Conservation (phyloP, 1,284 basidiomycete genomes). For the Xerocomus nothofagi region DNA sequence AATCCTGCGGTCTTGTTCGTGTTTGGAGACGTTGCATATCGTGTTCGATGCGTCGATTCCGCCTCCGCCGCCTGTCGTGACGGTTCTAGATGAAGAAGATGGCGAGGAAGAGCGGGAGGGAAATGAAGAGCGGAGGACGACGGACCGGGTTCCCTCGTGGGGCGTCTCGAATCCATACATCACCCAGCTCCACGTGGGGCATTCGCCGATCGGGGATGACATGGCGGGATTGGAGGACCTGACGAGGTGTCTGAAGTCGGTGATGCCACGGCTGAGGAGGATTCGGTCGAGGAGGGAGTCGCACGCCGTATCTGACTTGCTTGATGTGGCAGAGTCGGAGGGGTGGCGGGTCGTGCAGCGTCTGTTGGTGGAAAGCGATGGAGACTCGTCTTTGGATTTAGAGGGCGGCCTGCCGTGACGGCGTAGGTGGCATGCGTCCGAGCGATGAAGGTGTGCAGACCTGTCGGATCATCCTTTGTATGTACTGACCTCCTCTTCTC, state of each 20-base stretch:
- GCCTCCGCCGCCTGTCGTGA: background rate
- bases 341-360: background rate
- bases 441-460: background rate
- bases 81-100: background rate
- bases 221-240: background rate
- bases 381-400: too few relatives aligned
- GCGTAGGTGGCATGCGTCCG: background rate
- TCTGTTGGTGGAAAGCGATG: background rate
- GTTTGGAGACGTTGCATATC: slow-evolving; percentile 7
- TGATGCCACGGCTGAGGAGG: slow-evolving; percentile 12
- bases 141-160: background rate
- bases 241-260: slow-evolving; percentile 3
- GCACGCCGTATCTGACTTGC: background rate
- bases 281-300: slow-evolving; percentile 2
- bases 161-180: slow-evolving; percentile 10
- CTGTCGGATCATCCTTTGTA: background rate
- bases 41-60: slow-evolving; percentile 15
- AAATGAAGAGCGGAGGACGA: background rate
- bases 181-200: slow-evolving; percentile 13
- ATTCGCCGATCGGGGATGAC: slow-evolving; percentile 9
- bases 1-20: slow-evolving; percentile 10
- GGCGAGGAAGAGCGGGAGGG: too few relatives aligned
- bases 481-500: too few relatives aligned
- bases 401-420: background rate
- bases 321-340: background rate